Percentiles rank a stretch among this genome's conserved stretches.
phyloP scores from a whole-genome alignment of 129 eudicot genomes.

The Centrapalus pauciflorus region DNA sequence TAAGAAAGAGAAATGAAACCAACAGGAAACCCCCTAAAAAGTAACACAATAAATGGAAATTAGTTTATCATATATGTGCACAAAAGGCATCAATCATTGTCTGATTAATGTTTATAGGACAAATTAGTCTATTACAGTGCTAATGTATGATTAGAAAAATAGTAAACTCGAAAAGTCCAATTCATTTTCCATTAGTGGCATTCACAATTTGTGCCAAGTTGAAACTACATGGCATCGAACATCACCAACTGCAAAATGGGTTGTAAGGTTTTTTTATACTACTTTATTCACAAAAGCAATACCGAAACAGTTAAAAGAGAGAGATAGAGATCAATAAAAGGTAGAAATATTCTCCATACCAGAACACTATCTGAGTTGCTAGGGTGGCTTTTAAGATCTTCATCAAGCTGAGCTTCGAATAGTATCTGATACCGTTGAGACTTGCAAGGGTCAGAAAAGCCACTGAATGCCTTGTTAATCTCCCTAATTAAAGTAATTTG shows the following conservation, averaged over 20 bases:
- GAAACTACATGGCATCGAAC: neutral
- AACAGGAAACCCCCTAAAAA: neutral
- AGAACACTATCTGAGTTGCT: slow-evolving; percentile 17
- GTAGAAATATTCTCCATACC: slow-evolving; percentile 26
- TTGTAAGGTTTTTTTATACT: neutral
- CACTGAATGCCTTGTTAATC: slow-evolving; percentile 87
- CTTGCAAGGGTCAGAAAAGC: slow-evolving; percentile 57
- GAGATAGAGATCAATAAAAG: neutral
- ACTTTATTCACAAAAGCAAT: neutral
- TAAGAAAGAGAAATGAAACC: slow-evolving; percentile 10
- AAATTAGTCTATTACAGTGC: neutral
- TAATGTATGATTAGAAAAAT: neutral
- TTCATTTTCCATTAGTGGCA: neutral
- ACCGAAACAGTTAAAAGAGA: neutral
- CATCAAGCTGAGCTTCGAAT: slow-evolving; percentile 25
- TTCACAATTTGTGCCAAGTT: neutral
- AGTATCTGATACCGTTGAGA: slow-evolving; percentile 31
- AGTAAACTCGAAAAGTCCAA: neutral
- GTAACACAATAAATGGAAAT: no score
- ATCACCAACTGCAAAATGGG: neutral
- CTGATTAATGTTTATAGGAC: neutral
- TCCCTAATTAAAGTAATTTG: slow-evolving; percentile 40
- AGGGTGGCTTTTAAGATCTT: slow-evolving; percentile 12
- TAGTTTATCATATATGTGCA: neutral
- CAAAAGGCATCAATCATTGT: neutral